These are phyloP conservation scores for Ogataea degrootiae DNA, from an alignment of 805 yeast species.

Conservation along the genomic window DNA sequence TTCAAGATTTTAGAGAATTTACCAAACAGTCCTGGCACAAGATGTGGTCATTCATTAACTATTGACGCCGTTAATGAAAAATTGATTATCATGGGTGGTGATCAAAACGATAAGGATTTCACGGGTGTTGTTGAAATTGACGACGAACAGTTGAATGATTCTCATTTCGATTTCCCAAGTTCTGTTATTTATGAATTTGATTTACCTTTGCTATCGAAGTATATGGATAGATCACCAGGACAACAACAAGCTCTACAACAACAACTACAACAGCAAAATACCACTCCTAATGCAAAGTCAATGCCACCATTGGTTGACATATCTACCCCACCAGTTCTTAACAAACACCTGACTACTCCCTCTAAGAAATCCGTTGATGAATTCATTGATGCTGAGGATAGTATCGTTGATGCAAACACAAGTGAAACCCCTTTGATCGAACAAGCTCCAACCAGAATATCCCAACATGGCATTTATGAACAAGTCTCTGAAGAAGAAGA, in stretches of 20 bases:
- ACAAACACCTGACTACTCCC: not conserved
- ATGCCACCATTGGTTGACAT: not conserved
- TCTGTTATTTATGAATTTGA: constrained; percentile 35
- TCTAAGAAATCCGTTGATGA: constrained; percentile 6
- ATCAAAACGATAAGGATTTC: constrained; percentile 58
- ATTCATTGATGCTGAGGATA: constrained; percentile 13
- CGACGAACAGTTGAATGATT: constrained; percentile 23
- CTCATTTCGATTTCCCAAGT: constrained; percentile 27
- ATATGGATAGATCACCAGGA: constrained; percentile 19
- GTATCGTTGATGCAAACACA: constrained; percentile 1
- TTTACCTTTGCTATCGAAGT: constrained; percentile 21
- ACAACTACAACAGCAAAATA: not conserved
- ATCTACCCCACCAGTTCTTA: not conserved
- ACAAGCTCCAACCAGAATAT: constrained; percentile 10
- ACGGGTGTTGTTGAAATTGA: constrained; percentile 17
- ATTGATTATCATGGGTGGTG: constrained; percentile 88
- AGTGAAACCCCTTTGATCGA: constrained; percentile 6
- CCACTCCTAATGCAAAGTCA: not conserved
- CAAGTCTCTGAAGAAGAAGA: constrained; percentile 14
- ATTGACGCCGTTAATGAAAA: constrained; percentile 61
- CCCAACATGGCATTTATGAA: constrained; percentile 20
- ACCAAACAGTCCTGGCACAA: constrained; percentile 62
- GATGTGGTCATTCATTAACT: constrained; percentile 90
- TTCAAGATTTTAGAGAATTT: constrained; percentile 42
- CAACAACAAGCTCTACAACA: not conserved